Evolutionary conservation across 2,329 filamentous ascomycete genomes (phyloP).

Genomic region (Scolecobasidium constrictum): DNA sequence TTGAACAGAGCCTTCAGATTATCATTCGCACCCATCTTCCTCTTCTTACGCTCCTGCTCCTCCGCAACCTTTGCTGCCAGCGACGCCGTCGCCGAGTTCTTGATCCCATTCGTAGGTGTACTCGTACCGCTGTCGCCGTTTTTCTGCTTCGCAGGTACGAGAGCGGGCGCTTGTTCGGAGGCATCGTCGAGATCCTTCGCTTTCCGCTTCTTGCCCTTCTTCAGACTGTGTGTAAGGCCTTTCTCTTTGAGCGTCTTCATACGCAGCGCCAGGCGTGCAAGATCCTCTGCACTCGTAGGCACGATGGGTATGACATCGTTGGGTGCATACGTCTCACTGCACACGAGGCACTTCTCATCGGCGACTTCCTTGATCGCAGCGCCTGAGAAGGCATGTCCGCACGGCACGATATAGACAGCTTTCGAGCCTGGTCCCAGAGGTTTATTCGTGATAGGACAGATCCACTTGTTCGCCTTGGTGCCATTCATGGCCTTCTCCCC

Average conservation of each 20-base stretch:
- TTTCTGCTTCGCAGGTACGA: conserved; percentile 8
- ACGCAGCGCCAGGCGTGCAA: conserved; percentile 54
- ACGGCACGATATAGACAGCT: conserved; percentile 84
- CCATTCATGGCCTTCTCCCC: conserved; percentile 31
- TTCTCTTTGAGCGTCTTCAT: conserved; percentile 57
- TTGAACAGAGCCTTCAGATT: conserved; percentile 39
- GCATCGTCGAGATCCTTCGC: conserved; percentile 41
- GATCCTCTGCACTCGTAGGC: conserved; percentile 58
- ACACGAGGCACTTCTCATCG: conserved; percentile 53
- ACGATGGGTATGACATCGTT: conserved; percentile 78
- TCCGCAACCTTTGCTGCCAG: conserved; percentile 78
- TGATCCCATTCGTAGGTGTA: conserved; percentile 52
- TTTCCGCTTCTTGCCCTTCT: conserved; percentile 74
- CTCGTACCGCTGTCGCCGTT: conserved; percentile 20
- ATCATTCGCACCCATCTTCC: conserved; percentile 58
- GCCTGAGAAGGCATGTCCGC: conserved; percentile 88
- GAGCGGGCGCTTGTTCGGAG: conserved; percentile 14
- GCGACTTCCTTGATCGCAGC: conserved; percentile 73
- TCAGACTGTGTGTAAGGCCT: conserved; percentile 75
- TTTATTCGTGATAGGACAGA: conserved; percentile 82
- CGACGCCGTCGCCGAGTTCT: conserved; percentile 76
- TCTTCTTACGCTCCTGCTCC: conserved; percentile 76
- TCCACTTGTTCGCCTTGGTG: conserved; percentile 47
- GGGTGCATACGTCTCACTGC: conserved; percentile 59
- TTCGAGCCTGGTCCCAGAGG: conserved; percentile 69